Conservation (phyloP, 768 basidiomycete genomes). For the Mycena haematopus region DNA sequence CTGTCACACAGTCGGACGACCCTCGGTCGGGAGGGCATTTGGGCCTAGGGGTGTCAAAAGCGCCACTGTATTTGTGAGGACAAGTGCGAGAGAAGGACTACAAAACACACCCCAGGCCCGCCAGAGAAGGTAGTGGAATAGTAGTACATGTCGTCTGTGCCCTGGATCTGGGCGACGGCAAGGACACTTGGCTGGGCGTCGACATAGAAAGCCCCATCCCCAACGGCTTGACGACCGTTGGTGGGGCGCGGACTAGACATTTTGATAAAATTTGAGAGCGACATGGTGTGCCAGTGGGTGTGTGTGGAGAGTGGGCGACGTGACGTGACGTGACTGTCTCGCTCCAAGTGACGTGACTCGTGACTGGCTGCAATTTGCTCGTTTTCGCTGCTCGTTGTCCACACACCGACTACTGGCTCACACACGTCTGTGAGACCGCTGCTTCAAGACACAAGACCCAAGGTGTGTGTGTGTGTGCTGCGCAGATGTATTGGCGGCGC, state of each 20-base stretch:
- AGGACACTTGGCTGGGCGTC: slow-evolving; percentile 81
- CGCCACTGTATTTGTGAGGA: slow-evolving; percentile 78
- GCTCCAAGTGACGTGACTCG: neutral
- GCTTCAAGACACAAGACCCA: neutral
- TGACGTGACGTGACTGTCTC: slow-evolving; percentile 1
- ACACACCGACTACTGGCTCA: no score
- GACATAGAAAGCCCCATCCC: slow-evolving; percentile 91
- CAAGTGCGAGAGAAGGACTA: slow-evolving; percentile 17
- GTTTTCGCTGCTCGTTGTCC: no score
- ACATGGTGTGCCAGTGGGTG: slow-evolving; percentile 80
- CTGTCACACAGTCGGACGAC: slow-evolving; percentile 97
- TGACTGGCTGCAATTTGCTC: no score
- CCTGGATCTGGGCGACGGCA: slow-evolving; percentile 86
- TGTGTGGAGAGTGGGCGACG: slow-evolving; percentile 29
- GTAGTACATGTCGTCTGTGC: slow-evolving; percentile 84
- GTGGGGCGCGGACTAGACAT: slow-evolving; percentile 96
- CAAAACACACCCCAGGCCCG: slow-evolving; percentile 76
- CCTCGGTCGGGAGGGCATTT: slow-evolving; percentile 97
- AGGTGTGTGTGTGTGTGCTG: neutral
- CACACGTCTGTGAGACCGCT: no score
- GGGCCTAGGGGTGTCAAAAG: slow-evolving; percentile 88
- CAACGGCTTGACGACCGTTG: slow-evolving; percentile 97
- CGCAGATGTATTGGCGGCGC: neutral
- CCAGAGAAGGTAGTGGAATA: slow-evolving; percentile 95
- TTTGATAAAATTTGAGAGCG: slow-evolving; percentile 76